Evolutionary conservation across 495 filamentous ascomycete genomes (phyloP), one percentile per base, ranked within the genome.

Genomic region (Neurospora discreta): DNA sequence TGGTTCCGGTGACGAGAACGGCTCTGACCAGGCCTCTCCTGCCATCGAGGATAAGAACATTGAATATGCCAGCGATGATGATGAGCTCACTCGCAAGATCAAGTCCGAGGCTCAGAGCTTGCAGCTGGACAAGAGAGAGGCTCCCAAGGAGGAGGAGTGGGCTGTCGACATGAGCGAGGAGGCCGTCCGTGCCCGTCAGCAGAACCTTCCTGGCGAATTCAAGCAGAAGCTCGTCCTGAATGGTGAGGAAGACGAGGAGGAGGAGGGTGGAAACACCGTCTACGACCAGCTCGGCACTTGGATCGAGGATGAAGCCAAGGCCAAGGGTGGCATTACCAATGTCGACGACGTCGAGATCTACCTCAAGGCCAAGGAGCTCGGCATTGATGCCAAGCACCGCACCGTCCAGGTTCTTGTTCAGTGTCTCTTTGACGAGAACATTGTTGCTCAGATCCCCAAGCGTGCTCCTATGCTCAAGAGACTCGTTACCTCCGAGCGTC

Each of bases 201-300:
- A 93, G 82, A 90, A 93, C 68, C 91, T 98, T 33, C 93, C 95
- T 39, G 89, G 88, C 74, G 95, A 98, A 77, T 89, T 98, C 78
- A 97, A 97, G 87, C 89, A 91, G 76, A 90, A 93, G 71, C 89
- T 98, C 72, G 91, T 91, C 72, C 85, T 97, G 73, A 91, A 93
- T 73, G 93, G 90, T 40, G 93, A 88, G 20, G 93, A 95, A 40
- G 94, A 96, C 18, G 93, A 93, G 40, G 91, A 89, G 70, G 92
- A 94, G 60, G 92, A 94, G 79, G 90, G 86, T 77, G 89, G 87
- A 70, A 88, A 90, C 82, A 95, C 88, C 74, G 87, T 89, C 79
- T 98, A 98, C 80, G 95, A 98, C 80, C 89, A 93, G 74, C 87
- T 99, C 73, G 95, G 95, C 73, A 92, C 89, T 85, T 99, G 95